Evolutionary conservation across 495 filamentous ascomycete species (phyloP).

Genomic region (Annulohypoxylon maeteangense): DNA sequence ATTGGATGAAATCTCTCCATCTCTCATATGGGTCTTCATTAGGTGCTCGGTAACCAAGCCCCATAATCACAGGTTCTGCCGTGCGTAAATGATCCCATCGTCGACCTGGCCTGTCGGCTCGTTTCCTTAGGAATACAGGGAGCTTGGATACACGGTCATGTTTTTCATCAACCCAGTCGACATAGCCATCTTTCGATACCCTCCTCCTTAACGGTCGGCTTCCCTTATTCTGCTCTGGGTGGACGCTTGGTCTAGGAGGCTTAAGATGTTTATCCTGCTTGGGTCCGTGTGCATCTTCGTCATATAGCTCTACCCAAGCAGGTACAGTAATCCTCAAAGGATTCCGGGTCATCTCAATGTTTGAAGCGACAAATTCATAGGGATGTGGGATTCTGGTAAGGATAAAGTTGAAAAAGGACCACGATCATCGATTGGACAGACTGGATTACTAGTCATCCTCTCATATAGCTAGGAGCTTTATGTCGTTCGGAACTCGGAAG

Average conservation of each 20-base stretch:
- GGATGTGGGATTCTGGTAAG: slow-evolving; percentile 29
- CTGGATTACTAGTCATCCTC: slow-evolving; percentile 37
- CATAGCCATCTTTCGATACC: slow-evolving; percentile 64
- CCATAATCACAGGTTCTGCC: slow-evolving; percentile 66
- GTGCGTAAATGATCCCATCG: slow-evolving; percentile 68
- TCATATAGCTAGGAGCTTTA: slow-evolving; percentile 16
- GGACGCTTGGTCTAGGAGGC: slow-evolving; percentile 37
- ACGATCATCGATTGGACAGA: slow-evolving; percentile 21
- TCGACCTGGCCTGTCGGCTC: slow-evolving; percentile 54
- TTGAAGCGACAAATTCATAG: slow-evolving; percentile 33
- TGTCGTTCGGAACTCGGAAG: slow-evolving; percentile 29
- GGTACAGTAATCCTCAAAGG: slow-evolving; percentile 46
- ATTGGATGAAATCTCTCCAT: slow-evolving; percentile 61
- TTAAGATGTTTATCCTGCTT: slow-evolving; percentile 25
- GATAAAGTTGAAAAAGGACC: slow-evolving; percentile 31
- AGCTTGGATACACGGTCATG: slow-evolving; percentile 45
- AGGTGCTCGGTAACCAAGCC: slow-evolving; percentile 51
- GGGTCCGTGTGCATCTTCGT: slow-evolving; percentile 44
- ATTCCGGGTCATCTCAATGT: slow-evolving; percentile 45
- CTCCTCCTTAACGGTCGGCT: slow-evolving; percentile 51
- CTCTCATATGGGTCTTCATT: slow-evolving; percentile 51
- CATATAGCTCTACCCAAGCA: slow-evolving; percentile 49
- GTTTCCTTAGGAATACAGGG: slow-evolving; percentile 48
- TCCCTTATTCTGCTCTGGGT: slow-evolving; percentile 45
- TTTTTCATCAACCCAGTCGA: slow-evolving; percentile 55